Conservation (phyloP, 768 basidiomycete species). For the Suillus subluteus region DNA sequence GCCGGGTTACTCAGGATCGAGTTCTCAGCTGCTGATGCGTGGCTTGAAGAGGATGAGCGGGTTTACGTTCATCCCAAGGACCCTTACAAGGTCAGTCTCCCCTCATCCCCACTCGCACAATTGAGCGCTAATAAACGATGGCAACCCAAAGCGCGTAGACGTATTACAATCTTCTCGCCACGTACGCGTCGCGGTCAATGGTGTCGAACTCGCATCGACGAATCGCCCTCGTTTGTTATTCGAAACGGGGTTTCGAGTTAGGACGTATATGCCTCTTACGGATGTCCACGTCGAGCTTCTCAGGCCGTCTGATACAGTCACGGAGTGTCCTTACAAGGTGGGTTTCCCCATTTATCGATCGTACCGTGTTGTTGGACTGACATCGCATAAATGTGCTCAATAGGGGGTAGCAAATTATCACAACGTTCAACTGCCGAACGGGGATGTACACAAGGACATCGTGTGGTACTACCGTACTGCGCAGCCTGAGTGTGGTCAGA, state of each 20-base stretch:
- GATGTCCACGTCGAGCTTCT: constrained; percentile 57
- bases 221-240: constrained; percentile 55
- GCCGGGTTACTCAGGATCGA: constrained; percentile 51
- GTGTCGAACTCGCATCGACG: constrained; percentile 66
- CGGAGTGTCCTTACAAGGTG: constrained; percentile 70
- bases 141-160: constrained; percentile 55
- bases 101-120: not conserved
- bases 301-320: constrained; percentile 46
- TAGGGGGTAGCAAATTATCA: constrained; percentile 68
- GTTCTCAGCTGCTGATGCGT: constrained; percentile 53
- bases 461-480: constrained; percentile 70
- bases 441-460: constrained; percentile 48
- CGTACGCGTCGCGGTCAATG: constrained; percentile 60
- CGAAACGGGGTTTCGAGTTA: constrained; percentile 58
- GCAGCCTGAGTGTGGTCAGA: constrained; percentile 49
- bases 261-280: constrained; percentile 64
- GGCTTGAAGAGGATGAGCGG: constrained; percentile 53
- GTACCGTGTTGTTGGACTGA: constrained; percentile 1
- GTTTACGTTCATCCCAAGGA: constrained; percentile 66
- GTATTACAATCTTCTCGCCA: constrained; percentile 62
- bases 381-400: constrained; percentile 2
- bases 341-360: not conserved
- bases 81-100: constrained; percentile 60
- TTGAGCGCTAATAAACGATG: not conserved
- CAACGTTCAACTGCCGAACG: constrained; percentile 48